phyloP scores from a whole-genome alignment of 768 basidiomycete species.

The Inosperma sp. region DNA sequence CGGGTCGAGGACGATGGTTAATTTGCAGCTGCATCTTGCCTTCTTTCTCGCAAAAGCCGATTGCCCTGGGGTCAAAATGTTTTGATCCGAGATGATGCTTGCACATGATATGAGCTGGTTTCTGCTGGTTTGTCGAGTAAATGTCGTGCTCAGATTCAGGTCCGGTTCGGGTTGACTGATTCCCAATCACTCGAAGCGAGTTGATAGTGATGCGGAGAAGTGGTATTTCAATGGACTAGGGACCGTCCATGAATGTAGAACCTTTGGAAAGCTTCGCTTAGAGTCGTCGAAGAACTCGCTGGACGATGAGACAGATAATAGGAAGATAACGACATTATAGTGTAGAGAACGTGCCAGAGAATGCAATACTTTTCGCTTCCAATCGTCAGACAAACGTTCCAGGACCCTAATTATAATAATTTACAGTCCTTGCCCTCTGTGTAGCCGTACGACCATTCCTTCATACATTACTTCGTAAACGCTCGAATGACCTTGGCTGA shows the following conservation, averaged over 20 bases:
- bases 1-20: neutral
- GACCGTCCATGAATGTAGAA: neutral
- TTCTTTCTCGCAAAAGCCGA: constrained; percentile 5
- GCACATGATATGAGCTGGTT: too few species aligned
- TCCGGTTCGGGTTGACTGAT: neutral
- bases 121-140: neutral
- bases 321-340: neutral
- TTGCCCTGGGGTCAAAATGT: too few species aligned
- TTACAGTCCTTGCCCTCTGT: neutral
- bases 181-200: constrained; percentile 1
- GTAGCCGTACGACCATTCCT: neutral
- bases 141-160: neutral
- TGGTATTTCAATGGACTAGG: neutral
- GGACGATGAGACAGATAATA: neutral
- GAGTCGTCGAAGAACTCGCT: neutral
- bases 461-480: constrained; percentile 66
- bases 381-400: neutral
- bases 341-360: neutral
- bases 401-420: neutral
- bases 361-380: neutral
- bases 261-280: neutral
- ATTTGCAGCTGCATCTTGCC: neutral
- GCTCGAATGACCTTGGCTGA: constrained; percentile 90
- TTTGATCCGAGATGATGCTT: too few species aligned
- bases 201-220: neutral